These are phyloP conservation scores for Beverwykella pulmonaria DNA, from an alignment of 495 filamentous ascomycete genomes.

Conservation along the genomic window DNA sequence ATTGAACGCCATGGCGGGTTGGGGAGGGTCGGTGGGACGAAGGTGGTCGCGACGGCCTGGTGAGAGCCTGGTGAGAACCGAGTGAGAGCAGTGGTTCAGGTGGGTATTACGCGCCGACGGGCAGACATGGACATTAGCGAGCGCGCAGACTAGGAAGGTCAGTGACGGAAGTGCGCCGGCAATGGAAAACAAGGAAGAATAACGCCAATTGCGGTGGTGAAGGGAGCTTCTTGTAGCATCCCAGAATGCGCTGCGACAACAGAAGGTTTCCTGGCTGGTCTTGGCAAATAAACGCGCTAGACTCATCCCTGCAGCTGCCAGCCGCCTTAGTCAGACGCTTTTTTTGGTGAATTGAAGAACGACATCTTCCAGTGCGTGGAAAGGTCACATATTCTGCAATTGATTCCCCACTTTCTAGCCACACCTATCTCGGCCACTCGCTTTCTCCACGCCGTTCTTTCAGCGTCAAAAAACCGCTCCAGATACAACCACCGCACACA, in stretches of 20 bases:
- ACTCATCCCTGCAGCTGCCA: background rate
- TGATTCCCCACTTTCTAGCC: background rate
- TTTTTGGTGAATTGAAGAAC: conserved; percentile 4
- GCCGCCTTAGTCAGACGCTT: conserved; percentile 1
- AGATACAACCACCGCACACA: background rate
- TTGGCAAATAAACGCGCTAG: background rate
- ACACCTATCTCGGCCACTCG: background rate
- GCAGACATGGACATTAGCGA: conserved; percentile 19
- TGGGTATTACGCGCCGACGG: conserved; percentile 21
- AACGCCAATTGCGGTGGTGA: conserved; percentile 26
- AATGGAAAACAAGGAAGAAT: background rate
- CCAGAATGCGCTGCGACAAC: conserved; percentile 5
- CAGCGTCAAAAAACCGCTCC: background rate
- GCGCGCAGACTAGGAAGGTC: background rate
- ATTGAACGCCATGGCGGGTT: conserved; percentile 16
- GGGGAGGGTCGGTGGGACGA: background rate
- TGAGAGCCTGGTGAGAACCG: conserved; percentile 10
- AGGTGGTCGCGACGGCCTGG: conserved; percentile 15
- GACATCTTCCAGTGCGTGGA: too few species aligned
- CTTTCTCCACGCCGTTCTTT: background rate
- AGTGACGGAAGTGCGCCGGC: background rate
- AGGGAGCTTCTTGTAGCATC: conserved; percentile 3
- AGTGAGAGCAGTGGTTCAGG: conserved; percentile 15
- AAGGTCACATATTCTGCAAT: background rate
- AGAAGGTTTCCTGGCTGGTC: conserved; percentile 8